Percentiles rank a stretch among this genome's conserved stretches.
Conservation (phyloP, 1,284 basidiomycete genomes). For the Ustilago bromivora region DNA sequence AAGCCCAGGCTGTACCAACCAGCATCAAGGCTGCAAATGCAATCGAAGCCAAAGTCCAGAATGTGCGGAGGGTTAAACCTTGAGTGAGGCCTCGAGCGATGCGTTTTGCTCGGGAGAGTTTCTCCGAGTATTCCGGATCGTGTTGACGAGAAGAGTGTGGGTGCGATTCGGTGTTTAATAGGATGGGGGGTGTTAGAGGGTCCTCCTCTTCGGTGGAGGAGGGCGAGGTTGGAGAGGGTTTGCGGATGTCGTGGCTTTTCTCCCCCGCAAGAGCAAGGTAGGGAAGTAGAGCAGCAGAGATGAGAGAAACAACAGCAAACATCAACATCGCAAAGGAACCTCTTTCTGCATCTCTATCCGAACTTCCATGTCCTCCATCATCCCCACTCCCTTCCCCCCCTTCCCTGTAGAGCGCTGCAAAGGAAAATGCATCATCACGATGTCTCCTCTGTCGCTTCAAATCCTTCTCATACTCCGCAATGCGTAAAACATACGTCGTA, state of each 20-base stretch:
- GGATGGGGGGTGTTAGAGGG: constrained; percentile 9
- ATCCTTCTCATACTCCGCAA: constrained; percentile 81
- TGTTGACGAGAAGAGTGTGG: not conserved
- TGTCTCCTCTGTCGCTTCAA: constrained; percentile 70
- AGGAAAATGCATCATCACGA: constrained; percentile 1
- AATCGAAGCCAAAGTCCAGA: constrained; percentile 61
- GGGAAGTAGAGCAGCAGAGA: constrained; percentile 55
- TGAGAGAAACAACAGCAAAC: constrained; percentile 60
- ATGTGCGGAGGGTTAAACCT: constrained; percentile 55
- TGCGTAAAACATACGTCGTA: constrained; percentile 89
- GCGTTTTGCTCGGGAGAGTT: constrained; percentile 25
- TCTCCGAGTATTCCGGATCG: constrained; percentile 11
- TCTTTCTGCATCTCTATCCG: constrained; percentile 53
- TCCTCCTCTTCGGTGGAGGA: not conserved
- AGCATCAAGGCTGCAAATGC: constrained; percentile 47
- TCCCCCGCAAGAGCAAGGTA: constrained; percentile 55
- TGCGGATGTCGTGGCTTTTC: constrained; percentile 2
- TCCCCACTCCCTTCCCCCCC: not conserved
- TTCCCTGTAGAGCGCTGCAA: not conserved
- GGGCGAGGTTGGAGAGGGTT: not conserved
- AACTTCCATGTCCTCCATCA: not conserved
- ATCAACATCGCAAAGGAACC: constrained; percentile 66
- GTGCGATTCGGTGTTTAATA: constrained; percentile 13
- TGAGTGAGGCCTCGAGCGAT: constrained; percentile 21
- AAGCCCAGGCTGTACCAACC: constrained; percentile 50